These are phyloP conservation scores for Pythium apleroticum DNA, from an alignment of 352 stramenopile genomes.

Conservation along the genomic window DNA sequence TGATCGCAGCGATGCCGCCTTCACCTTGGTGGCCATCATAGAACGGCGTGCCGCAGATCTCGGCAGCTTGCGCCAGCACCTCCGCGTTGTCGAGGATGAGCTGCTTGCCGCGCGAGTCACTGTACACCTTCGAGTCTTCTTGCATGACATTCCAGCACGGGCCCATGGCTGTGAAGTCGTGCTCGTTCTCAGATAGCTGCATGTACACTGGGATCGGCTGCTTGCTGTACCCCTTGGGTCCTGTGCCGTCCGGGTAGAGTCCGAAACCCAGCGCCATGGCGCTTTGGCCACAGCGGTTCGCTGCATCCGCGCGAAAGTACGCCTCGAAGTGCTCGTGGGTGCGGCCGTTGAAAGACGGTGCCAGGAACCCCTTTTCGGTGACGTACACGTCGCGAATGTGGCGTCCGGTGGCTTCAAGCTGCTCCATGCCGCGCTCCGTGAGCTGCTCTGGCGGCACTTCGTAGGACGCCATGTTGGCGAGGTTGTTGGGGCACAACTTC, in stretches of 20 bases:
- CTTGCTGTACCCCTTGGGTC: conserved; percentile 49
- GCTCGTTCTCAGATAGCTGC: conserved; percentile 77
- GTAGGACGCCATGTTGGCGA: conserved; percentile 55
- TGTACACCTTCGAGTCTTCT: conserved; percentile 53
- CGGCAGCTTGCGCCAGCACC: conserved; percentile 34
- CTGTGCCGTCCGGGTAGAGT: conserved; percentile 67
- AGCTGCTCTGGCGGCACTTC: conserved; percentile 70
- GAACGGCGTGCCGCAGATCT: conserved; percentile 55
- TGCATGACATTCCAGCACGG: conserved; percentile 63
- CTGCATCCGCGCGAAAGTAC: conserved; percentile 72
- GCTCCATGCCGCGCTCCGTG: conserved; percentile 69
- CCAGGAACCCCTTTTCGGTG: conserved; percentile 57
- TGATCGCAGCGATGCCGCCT: conserved; percentile 53
- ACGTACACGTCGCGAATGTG: conserved; percentile 80
- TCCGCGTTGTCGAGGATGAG: conserved; percentile 46
- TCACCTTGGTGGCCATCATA: conserved; percentile 35
- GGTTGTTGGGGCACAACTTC: conserved; percentile 64
- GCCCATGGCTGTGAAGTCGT: conserved; percentile 73
- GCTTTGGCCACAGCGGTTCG: conserved; percentile 69
- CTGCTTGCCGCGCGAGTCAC: conserved; percentile 31
- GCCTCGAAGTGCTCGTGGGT: conserved; percentile 62
- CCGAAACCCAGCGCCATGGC: conserved; percentile 67
- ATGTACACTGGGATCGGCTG: conserved; percentile 79
- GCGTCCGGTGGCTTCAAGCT: conserved; percentile 57
- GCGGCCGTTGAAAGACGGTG: conserved; percentile 63